Base-by-base conservation (phyloP, 1,284 basidiomycete genomes). In the Chalciporus piperatoides region DNA sequence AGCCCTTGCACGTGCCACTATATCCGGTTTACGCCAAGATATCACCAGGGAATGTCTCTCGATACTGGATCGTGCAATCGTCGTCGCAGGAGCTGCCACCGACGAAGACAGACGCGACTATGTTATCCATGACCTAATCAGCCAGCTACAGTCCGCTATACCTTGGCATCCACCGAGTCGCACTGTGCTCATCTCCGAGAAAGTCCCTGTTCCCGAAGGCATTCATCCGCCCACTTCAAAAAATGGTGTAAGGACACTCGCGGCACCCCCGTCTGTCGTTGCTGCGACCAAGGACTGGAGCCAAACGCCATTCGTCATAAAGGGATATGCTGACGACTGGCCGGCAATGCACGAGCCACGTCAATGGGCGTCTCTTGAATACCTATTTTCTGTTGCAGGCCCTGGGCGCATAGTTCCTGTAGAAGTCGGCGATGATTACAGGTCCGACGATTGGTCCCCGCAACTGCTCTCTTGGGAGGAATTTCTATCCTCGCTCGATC, bases 361-460 rank as follows among this genome's bases (percentile, higher is more conserved):
- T 41, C 75, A 77, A 7, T 96, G 93, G 94, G 53, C 64, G n/a
- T 82, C 79, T 24, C 67, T 75, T 8, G 63, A 71, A 0, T 96
- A 97, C 64, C 76, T 97, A 1, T 75, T 77, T 19, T 68, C 72
- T 5, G 68, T 79, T 2, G 81, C 82, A 2, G 94, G 94, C 8
- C 80, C 79, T 27, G 92, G 88, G 3, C 79, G 96, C 12, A 69
- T 92, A 7, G 89, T 98, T 1, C 96, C 96, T 4, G 84, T 98
- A 9, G 96, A 99, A 68, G 73, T 96, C 23, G 96, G 96, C 3
- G 67, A 71, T 40, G 87, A 93, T 62, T 99, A 99, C 67, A 81
- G 90, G 28, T 74, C 77, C 11, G 78, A 81, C 17, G 80, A 82
- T 41, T 99, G 96, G 96, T 78, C 79, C 0, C 96, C 97, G 68